These are phyloP conservation scores for Lasiosphaeriaceae sp. DNA, from an alignment of 495 filamentous ascomycete species.

Conservation along the genomic window DNA sequence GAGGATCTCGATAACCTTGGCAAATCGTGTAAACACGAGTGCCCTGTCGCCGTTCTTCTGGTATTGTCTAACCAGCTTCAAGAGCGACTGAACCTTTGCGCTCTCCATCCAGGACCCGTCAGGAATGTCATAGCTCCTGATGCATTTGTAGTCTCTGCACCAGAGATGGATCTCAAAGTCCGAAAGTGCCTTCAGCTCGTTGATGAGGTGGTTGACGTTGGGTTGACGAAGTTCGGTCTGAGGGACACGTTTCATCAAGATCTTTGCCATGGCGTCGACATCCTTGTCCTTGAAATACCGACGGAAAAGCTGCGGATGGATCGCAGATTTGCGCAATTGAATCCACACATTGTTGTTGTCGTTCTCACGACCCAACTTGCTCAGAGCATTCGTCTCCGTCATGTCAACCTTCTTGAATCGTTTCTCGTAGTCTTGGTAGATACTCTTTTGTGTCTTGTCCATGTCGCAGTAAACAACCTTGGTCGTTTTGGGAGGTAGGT, in stretches of 20 bases:
- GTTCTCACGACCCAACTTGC: slow-evolving; percentile 36
- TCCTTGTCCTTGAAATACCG: slow-evolving; percentile 68
- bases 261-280: slow-evolving; percentile 73
- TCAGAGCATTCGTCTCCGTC: slow-evolving; percentile 34
- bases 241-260: slow-evolving; percentile 56
- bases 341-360: slow-evolving; percentile 74
- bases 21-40: slow-evolving; percentile 89
- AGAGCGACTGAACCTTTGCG: slow-evolving; percentile 81
- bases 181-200: slow-evolving; percentile 66
- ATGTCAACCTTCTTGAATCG: slow-evolving; percentile 42
- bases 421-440: slow-evolving; percentile 58
- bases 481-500: slow-evolving; percentile 77
- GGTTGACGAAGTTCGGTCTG: slow-evolving; percentile 42
- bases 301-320: slow-evolving; percentile 86
- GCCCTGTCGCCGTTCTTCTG: slow-evolving; percentile 79
- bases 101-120: slow-evolving; percentile 83
- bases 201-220: slow-evolving; percentile 61
- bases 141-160: slow-evolving; percentile 67
- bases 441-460: slow-evolving; percentile 60
- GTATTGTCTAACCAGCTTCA: slow-evolving; percentile 66
- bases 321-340: slow-evolving; percentile 86
- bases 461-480: slow-evolving; percentile 76
- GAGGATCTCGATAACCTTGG: slow-evolving; percentile 85
- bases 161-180: slow-evolving; percentile 83
- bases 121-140: slow-evolving; percentile 66